These are phyloP conservation scores for Betula pendula DNA, from an alignment of 306 rosid genomes.

Conservation along the genomic window DNA sequence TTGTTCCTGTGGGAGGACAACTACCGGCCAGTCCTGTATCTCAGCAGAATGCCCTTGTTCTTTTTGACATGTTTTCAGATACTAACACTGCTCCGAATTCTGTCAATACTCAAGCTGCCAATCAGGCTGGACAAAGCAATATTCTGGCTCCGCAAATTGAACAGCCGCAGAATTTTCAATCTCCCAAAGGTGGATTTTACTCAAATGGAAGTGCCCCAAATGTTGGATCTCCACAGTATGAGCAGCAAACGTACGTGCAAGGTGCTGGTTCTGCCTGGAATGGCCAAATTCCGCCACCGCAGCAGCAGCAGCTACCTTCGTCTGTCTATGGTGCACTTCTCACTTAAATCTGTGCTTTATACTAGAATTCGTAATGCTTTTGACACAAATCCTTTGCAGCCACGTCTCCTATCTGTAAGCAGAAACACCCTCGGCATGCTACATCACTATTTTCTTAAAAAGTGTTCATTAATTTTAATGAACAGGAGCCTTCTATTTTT, in stretches of 20 bases:
- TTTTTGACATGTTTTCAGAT: slow-evolving; percentile 75
- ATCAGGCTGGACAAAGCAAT: slow-evolving; percentile 45
- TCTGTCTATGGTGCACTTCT: slow-evolving; percentile 62
- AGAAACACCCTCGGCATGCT: slow-evolving; percentile 8
- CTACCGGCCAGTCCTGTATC: slow-evolving; percentile 56
- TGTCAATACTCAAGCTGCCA: slow-evolving; percentile 46
- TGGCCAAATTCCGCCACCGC: slow-evolving; percentile 66
- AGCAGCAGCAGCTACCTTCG: slow-evolving; percentile 62
- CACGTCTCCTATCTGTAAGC: slow-evolving; percentile 25
- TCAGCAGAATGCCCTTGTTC: slow-evolving; percentile 84
- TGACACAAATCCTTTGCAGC: slow-evolving; percentile 27
- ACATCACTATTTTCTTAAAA: slow-evolving; percentile 11
- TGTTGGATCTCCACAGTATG: slow-evolving; percentile 60
- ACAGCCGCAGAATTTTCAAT: slow-evolving; percentile 57
- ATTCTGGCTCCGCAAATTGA: slow-evolving; percentile 50
- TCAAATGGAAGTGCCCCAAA: slow-evolving; percentile 59
- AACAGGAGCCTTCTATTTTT: slow-evolving; percentile 8
- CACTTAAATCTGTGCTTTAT: slow-evolving; percentile 26
- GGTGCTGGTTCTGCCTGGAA: slow-evolving; percentile 73
- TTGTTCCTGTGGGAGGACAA: slow-evolving; percentile 79
- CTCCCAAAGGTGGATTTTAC: slow-evolving; percentile 61
- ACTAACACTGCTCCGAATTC: slow-evolving; percentile 45
- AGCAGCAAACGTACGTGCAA: slow-evolving; percentile 60
- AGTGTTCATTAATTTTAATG: slow-evolving; percentile 13
- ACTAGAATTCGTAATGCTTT: slow-evolving; percentile 8